phyloP scores from a whole-genome alignment of 2,329 filamentous ascomycete species.

The Aureobasidium sp. region DNA sequence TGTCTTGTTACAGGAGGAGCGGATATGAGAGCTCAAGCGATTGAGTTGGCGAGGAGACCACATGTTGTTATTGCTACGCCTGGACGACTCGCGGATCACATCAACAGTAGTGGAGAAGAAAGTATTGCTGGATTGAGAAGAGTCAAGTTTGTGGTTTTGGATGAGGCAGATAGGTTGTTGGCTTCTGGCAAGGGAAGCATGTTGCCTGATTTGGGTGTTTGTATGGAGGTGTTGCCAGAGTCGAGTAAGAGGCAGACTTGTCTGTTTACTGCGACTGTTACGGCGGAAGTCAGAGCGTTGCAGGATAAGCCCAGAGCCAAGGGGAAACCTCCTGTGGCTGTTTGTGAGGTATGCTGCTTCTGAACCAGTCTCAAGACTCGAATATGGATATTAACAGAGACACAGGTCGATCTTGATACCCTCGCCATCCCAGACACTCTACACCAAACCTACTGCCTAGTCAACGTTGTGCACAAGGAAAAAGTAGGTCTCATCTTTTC shows the following conservation, averaged over 20 bases:
- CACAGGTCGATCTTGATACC: constrained; percentile 53
- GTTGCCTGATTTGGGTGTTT: constrained; percentile 89
- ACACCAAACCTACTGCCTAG: constrained; percentile 74
- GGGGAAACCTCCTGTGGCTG: constrained; percentile 68
- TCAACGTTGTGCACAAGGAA: constrained; percentile 86
- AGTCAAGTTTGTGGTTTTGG: constrained; percentile 79
- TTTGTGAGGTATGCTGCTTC: constrained; percentile 54
- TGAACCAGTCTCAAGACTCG: too few relatives aligned
- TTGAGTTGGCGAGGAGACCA: constrained; percentile 70
- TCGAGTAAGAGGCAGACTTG: constrained; percentile 77
- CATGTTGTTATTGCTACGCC: constrained; percentile 94
- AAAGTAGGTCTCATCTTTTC: constrained; percentile 24
- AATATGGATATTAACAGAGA: background rate
- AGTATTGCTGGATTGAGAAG: constrained; percentile 74
- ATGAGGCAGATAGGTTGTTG: constrained; percentile 89
- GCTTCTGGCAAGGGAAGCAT: constrained; percentile 70
- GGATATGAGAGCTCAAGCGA: constrained; percentile 86
- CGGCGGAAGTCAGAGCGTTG: constrained; percentile 78
- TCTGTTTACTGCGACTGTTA: constrained; percentile 93
- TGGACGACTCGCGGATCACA: constrained; percentile 86
- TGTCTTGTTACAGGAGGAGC: constrained; percentile 85
- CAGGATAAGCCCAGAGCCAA: constrained; percentile 65
- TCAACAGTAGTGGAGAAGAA: constrained; percentile 82
- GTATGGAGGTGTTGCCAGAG: constrained; percentile 70
- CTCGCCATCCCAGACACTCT: constrained; percentile 75